A percentile compares a stretch with the other conserved stretches of the same genome.
Conservation (phyloP, 2,329 filamentous ascomycete species). For the Domatiomyces catenatus region DNA sequence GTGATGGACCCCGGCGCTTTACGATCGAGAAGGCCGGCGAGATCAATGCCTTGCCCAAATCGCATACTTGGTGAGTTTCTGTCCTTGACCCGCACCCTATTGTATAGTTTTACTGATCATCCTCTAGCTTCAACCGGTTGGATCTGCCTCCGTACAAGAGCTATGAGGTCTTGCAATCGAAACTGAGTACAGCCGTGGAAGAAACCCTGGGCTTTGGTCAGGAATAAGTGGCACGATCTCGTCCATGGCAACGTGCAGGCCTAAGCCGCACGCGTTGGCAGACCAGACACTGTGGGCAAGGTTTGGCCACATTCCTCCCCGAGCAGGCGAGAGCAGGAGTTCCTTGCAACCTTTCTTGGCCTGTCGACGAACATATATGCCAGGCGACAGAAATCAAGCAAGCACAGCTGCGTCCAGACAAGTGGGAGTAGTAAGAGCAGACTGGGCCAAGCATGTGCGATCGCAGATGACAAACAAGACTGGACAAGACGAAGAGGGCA, state of each 20-base stretch:
- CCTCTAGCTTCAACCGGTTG: slow-evolving; percentile 76
- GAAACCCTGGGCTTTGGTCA: slow-evolving; percentile 98
- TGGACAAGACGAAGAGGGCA: neutral
- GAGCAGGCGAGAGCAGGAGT: neutral
- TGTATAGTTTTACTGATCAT: slow-evolving; percentile 3
- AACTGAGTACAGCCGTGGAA: slow-evolving; percentile 92
- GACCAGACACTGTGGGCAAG: neutral
- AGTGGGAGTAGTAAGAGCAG: neutral
- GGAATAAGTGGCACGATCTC: slow-evolving; percentile 45
- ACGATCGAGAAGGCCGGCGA: slow-evolving; percentile 98
- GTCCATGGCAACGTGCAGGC: neutral
- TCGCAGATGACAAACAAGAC: neutral
- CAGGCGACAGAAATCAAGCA: neutral
- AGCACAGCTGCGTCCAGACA: neutral
- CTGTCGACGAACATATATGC: neutral
- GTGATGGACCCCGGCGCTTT: slow-evolving; percentile 84
- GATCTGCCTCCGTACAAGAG: slow-evolving; percentile 89
- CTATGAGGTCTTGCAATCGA: slow-evolving; percentile 68
- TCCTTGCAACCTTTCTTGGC: neutral
- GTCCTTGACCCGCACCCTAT: neutral
- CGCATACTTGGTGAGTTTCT: slow-evolving; percentile 76
- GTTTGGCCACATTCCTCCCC: no score
- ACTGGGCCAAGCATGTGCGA: neutral
- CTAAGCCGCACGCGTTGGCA: neutral
- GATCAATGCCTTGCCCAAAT: slow-evolving; percentile 78